Base-by-base conservation (phyloP, 257 asterid genomes). In the Thymus quinquecostatus region DNA sequence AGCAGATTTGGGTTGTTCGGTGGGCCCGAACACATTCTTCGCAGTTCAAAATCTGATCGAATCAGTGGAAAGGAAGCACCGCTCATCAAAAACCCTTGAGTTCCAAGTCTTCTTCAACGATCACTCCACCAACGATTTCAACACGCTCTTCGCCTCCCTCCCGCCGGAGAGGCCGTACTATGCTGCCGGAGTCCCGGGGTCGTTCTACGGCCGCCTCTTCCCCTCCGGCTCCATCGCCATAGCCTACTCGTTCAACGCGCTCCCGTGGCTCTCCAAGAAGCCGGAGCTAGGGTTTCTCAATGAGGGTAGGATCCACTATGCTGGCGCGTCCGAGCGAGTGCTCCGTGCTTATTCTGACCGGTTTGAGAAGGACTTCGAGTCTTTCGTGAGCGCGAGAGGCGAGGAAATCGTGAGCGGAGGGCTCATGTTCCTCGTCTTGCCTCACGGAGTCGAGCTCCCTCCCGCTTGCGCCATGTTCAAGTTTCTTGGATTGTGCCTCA, bases 351-450 rank as follows among this genome's bases (percentile, higher is more conserved):
- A 80, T 58, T 45, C 75, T 0, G 29, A 58, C 32, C 89, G 82
- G 36, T 80, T 67, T 29, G 79, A 56, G 10, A 75, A 14, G 48
- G 87, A 80, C 7, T 44, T 85, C 66, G 74, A 32, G 10, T 21
- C 7, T 12, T 82, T 85, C 38, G 14, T 85, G 0, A 53, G 32
- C 30, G 78, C 78, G 21, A 85, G 87, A 62, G 82, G 81, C 0
- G 66, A 67, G 36, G 87, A 85, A 68, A 70, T 80, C 32, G 76
- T 72, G 10, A 60, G 1, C 0, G 83, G 83, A 3, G 87, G 89
- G 1, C 14, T 85, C 6, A 29, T 82, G 76, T 55, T 70, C 2
- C 34, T 81, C 0, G 1, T 81, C 11, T 9, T 64, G 6, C 79
- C 80, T 27, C 8, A 1, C 78, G 78, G 2, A 63, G 45, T 7